Evolutionary conservation across 192 early-diverging fungal genomes (phyloP), one percentile per base, ranked within the genome.

Genomic region (Umbelopsis sp.): DNA sequence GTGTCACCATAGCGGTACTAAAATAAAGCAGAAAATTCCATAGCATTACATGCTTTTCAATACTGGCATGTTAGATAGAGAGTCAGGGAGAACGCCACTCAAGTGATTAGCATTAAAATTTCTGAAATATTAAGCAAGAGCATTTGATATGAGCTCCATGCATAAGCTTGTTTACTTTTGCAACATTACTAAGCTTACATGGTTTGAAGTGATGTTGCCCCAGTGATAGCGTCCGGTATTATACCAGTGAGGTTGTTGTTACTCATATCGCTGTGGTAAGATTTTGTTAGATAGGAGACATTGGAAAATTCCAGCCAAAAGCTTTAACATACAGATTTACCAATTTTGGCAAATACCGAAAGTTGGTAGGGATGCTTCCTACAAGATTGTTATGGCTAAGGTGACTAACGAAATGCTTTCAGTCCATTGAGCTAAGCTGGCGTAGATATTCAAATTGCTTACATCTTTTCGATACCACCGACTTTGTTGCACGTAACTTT

Each of bases 341-440:
- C 25, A 79, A 41, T 22, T 67, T 49, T 16, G 73, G 69, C 8
- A 79, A 65, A 18, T 66, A 46, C 25, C 66, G 35, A 12, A 75
- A 53, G 65, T 69, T 74, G 30, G 70, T 69, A 30, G 78, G 70
- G 9, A 79, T 50, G 2, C 61, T 45, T n/a, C 78, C 78, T 15
- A 49, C 49, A 1, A 79, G 45, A 50, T 79, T 75, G 48, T 79
- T 79, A 46, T 49, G 23, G 20, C 55, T 35, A 16, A 75, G 67
- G 30, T 72, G 46, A 41, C 78, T 79, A 46, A 37, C 15, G 16
- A 23, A 20, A 48, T 23, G 18, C 11, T 18, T 66, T 35, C 30
- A 44, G 66, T n/a, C 49, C 20, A 37, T 68, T 68, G n/a, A 18
- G 30, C 35, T 21, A 2, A 50, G 41, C 16, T 50, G n/a, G 35